Evolutionary conservation across 2,329 filamentous ascomycete species (phyloP).

Genomic region (Lecanicillium sp.): DNA sequence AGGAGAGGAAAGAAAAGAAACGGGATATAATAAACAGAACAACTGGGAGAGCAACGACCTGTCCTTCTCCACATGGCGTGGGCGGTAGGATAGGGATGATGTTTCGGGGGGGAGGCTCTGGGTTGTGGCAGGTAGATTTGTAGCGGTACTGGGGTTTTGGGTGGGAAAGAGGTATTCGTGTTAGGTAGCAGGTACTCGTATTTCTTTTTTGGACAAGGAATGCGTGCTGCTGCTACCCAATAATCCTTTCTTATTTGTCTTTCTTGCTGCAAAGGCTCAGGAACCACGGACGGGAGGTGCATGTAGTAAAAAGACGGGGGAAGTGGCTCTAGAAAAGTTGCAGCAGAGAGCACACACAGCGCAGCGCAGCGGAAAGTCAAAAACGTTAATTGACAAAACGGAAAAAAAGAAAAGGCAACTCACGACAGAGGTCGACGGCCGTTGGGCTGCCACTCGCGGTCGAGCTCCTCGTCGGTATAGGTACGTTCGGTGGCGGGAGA

Average conservation of each 20-base stretch:
- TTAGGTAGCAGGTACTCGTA: no score
- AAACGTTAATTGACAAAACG: conserved; percentile 32
- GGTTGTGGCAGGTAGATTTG: neutral
- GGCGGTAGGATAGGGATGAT: conserved; percentile 7
- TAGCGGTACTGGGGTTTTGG: neutral
- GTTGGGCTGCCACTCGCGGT: conserved; percentile 75
- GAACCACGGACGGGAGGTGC: no score
- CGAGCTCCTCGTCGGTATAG: conserved; percentile 60
- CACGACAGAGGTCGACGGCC: conserved; percentile 77
- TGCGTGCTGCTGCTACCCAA: no score
- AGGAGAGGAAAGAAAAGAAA: neutral
- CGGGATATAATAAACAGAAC: conserved; percentile 10
- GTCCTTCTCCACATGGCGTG: conserved; percentile 13
- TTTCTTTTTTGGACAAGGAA: neutral
- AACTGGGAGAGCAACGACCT: conserved; percentile 8
- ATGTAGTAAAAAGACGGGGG: conserved; percentile 1
- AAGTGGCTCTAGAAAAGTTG: neutral
- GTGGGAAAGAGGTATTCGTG: neutral
- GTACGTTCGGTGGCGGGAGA: conserved; percentile 3
- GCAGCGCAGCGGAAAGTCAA: neutral
- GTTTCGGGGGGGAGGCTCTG: neutral
- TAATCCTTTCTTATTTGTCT: no score
- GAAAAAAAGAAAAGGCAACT: conserved; percentile 51
- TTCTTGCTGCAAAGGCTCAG: no score
- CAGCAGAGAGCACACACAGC: neutral